A percentile compares a stretch with the other conserved stretches of the same genome.
phyloP scores from a whole-genome alignment of 345 rosid genomes.

The Salix udensis region DNA sequence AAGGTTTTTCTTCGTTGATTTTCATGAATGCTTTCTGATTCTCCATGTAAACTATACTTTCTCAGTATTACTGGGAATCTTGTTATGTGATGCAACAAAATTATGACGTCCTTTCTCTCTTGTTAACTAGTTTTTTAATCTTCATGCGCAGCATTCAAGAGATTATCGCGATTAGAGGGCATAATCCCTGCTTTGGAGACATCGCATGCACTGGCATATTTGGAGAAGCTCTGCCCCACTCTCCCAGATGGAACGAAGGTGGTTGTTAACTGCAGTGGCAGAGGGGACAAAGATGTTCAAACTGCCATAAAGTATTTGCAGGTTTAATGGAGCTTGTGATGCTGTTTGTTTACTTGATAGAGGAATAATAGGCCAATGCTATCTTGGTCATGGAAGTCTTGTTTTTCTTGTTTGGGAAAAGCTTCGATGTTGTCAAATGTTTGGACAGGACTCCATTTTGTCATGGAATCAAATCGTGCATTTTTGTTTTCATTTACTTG shows the following conservation, averaged over 20 bases:
- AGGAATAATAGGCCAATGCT: constrained; percentile 1
- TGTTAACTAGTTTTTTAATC: neutral
- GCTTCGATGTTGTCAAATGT: neutral
- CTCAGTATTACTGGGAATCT: neutral
- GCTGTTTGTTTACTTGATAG: neutral
- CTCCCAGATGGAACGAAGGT: constrained; percentile 59
- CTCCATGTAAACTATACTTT: neutral
- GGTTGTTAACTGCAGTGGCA: constrained; percentile 76
- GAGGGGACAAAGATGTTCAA: constrained; percentile 95
- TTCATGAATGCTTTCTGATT: neutral
- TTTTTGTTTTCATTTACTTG: neutral
- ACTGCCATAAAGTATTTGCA: constrained; percentile 70
- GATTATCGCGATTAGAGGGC: constrained; percentile 72
- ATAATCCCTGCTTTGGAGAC: constrained; percentile 91
- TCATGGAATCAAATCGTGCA: neutral
- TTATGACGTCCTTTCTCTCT: neutral
- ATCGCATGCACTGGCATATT: constrained; percentile 77
- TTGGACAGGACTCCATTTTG: neutral
- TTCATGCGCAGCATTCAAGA: constrained; percentile 66
- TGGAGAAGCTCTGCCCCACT: constrained; percentile 81
- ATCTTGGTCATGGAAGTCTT: neutral
- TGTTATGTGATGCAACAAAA: neutral
- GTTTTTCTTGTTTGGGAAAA: neutral
- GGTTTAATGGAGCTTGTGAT: constrained; percentile 23
- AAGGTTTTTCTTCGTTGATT: neutral